Evolutionary conservation across 371 early-diverging fungal genomes (phyloP).

Genomic region (Mortierella sp.): DNA sequence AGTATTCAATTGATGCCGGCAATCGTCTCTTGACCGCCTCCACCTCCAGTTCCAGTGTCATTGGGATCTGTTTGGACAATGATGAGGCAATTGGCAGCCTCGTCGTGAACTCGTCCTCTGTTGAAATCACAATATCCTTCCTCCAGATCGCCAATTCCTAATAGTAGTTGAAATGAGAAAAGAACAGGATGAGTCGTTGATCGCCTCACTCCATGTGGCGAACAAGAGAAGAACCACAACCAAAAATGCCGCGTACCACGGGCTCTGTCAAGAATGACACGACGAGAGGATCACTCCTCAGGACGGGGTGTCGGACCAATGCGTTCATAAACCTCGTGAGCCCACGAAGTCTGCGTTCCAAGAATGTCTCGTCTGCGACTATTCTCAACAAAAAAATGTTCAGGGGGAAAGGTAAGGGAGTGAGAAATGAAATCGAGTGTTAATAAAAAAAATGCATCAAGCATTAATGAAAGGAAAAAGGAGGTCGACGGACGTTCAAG

Average conservation of each 20-base stretch:
- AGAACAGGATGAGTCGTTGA: background rate
- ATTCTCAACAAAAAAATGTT: conserved; percentile 21
- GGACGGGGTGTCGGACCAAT: conserved; percentile 80
- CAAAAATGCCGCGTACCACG: conserved; percentile 60
- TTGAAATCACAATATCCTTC: conserved; percentile 58
- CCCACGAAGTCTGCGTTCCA: conserved; percentile 81
- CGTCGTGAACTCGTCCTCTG: conserved; percentile 61
- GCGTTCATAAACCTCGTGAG: conserved; percentile 82
- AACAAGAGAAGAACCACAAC: background rate
- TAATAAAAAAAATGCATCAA: background rate
- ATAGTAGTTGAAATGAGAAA: background rate
- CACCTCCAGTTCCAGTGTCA: conserved; percentile 66
- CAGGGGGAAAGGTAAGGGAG: background rate
- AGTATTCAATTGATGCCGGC: conserved; percentile 69
- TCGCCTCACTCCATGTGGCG: background rate
- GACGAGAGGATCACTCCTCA: conserved; percentile 76
- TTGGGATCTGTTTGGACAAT: conserved; percentile 33
- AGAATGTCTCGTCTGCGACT: conserved; percentile 77
- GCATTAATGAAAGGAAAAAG: background rate
- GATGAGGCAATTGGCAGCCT: conserved; percentile 30
- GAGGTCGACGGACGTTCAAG: background rate
- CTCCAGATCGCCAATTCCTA: conserved; percentile 59
- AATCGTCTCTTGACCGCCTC: conserved; percentile 66
- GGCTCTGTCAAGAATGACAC: conserved; percentile 78
- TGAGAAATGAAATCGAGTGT: conserved; percentile 13